Evolutionary conservation across 164 flowering plant species (phyloP).

Genomic region (grape (Vitis vinifera)): DNA sequence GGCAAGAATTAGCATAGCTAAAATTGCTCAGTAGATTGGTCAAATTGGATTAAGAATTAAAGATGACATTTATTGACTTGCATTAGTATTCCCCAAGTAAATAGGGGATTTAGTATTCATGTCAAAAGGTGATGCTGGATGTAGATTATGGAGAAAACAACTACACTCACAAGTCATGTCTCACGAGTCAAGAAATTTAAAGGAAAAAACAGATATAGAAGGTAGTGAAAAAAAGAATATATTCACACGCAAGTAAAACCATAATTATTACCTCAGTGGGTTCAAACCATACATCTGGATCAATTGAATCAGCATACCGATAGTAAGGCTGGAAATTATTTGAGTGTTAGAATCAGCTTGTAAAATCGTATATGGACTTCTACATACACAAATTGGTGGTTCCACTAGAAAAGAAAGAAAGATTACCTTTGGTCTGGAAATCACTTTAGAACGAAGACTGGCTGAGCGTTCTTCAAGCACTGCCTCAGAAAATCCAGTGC

Average conservation of each 20-base stretch:
- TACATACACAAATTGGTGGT: background rate
- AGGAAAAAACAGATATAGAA: background rate
- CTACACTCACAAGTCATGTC: too few relatives aligned
- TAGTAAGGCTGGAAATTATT: conserved; percentile 68
- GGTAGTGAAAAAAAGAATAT: background rate
- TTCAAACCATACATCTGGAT: conserved; percentile 99
- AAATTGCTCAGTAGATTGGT: too few relatives aligned
- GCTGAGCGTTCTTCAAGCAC: conserved; percentile 87
- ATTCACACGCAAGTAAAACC: background rate
- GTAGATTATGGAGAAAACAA: too few relatives aligned
- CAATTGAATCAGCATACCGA: conserved; percentile 59
- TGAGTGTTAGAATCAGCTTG: conserved; percentile 4
- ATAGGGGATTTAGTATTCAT: background rate
- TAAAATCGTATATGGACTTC: background rate
- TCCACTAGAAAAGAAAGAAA: conserved; percentile 1
- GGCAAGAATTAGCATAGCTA: too few relatives aligned
- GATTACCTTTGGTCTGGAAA: conserved; percentile 70
- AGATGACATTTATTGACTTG: background rate
- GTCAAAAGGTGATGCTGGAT: background rate
- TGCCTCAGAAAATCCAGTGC: conserved; percentile 93
- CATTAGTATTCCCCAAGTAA: background rate
- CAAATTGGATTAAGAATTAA: background rate
- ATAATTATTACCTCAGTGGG: conserved; percentile 69
- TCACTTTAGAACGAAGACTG: conserved; percentile 80
- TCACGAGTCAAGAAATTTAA: background rate